Evolutionary conservation across 768 basidiomycete genomes (phyloP), one percentile per base, ranked within the genome.

Genomic region (Termitomyces sp.): DNA sequence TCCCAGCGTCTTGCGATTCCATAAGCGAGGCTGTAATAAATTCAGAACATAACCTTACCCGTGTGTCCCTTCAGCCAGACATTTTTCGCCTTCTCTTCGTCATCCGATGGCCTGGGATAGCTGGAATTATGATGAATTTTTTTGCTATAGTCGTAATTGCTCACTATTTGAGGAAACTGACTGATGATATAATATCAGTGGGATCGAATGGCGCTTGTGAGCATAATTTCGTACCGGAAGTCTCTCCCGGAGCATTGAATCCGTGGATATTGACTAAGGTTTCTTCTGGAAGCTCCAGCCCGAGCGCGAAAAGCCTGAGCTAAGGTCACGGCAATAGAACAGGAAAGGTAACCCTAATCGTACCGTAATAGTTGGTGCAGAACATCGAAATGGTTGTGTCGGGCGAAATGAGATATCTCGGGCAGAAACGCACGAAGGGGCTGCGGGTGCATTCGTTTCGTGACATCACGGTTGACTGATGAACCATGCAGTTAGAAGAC

Each of bases 211-310:
- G 5, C 5, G 13, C 12, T 23, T 18, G 18, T 32, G 56, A 33
- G 39, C 29, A n/a, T 7, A 47, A 16, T 25, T 7, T 25, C 35
- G 5, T 47, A 76, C 75, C 64, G 43, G 65, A 75, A 11, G 73
- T 68, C 56, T 78, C 74, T 5, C 72, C 71, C 1, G 57, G 64
- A 1, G 68, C 63, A 22, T 71, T 64, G 46, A 70, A 78, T 0
- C 62, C 64, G 56, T 81, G 77, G 18, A 66, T 57, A 16, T 75
- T 64, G n/a, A 77, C 71, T 18, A 79, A 65, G 0, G 73, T 64
- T 0, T 79, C 73, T 58, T 80, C 77, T 1, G 74, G 75, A 12
- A 80, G 60, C 52, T 77, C 77, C 41, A 80, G 56, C 3, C 77
- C 76, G 3, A 76, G 59, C 0, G 79, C 77, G 36, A 79, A 60